phyloP scores from a whole-genome alignment of 2,329 filamentous ascomycete species.

The Alternaria burnsii region DNA sequence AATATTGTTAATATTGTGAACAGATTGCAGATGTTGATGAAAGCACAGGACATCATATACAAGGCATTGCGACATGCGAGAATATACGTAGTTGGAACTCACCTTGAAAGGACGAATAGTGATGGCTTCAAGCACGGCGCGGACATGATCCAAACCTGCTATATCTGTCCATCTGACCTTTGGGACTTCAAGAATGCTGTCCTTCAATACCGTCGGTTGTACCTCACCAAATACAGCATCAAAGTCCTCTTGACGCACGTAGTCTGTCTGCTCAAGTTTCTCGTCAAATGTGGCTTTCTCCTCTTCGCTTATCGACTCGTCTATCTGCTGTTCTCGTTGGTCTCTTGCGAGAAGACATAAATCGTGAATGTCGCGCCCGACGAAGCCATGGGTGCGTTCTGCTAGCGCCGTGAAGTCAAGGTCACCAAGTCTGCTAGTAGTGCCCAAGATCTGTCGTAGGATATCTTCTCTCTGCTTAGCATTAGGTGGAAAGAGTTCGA shows the following conservation, averaged over 20 bases:
- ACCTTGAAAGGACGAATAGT: conserved; percentile 67
- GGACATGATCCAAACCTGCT: conserved; percentile 81
- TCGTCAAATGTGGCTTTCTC: conserved; percentile 33
- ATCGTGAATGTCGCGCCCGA: conserved; percentile 76
- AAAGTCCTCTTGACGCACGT: conserved; percentile 62
- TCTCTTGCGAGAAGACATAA: conserved; percentile 66
- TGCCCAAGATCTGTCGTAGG: conserved; percentile 58
- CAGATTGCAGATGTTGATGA: background rate
- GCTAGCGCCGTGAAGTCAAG: conserved; percentile 65
- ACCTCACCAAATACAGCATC: conserved; percentile 72
- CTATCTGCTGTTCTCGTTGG: conserved; percentile 34
- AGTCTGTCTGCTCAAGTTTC: conserved; percentile 26
- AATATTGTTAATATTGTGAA: conserved; percentile 5
- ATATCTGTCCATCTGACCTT: conserved; percentile 88
- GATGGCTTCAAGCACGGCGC: conserved; percentile 65
- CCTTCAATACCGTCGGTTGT: conserved; percentile 86
- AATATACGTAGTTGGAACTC: conserved; percentile 15
- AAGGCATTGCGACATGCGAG: background rate
- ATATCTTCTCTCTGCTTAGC: conserved; percentile 76
- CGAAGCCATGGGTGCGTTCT: conserved; percentile 85
- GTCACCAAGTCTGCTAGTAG: conserved; percentile 61
- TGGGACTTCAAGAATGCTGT: conserved; percentile 87
- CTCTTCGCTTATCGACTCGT: conserved; percentile 28
- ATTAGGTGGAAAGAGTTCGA: conserved; percentile 82
- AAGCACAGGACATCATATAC: background rate